Evolutionary conservation across 2,329 filamentous ascomycete species (phyloP).

Genomic region (Apiospora koreana): DNA sequence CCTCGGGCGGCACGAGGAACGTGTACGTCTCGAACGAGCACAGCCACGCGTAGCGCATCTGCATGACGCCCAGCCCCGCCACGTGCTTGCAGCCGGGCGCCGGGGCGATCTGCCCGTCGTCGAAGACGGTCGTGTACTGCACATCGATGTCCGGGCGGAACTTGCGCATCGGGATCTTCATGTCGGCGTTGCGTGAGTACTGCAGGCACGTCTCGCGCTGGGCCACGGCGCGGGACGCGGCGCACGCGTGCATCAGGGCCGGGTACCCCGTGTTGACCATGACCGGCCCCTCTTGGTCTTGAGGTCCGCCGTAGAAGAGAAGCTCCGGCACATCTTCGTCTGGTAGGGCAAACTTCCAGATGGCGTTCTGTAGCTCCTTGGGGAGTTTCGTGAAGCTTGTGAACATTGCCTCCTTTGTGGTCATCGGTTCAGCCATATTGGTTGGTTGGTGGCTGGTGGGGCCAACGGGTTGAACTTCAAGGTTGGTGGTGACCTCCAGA

Average conservation of each 20-base stretch:
- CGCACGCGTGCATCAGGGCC: constrained; percentile 22
- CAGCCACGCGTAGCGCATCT: background rate
- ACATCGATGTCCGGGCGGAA: constrained; percentile 23
- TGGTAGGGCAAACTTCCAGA: constrained; percentile 9
- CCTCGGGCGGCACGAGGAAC: background rate
- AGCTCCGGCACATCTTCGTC: constrained; percentile 8
- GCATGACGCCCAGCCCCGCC: background rate
- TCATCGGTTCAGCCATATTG: background rate
- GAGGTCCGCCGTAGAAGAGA: background rate
- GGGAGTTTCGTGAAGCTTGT: constrained; percentile 5
- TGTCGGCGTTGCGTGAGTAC: constrained; percentile 20
- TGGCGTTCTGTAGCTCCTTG: constrained; percentile 3
- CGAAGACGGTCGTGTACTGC: constrained; percentile 16
- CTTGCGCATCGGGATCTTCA: constrained; percentile 20
- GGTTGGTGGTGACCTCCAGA: background rate
- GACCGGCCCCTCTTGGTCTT: constrained; percentile 8
- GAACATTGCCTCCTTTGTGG: background rate
- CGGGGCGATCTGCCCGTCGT: background rate
- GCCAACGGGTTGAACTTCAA: background rate
- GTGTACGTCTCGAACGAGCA: constrained; percentile 6
- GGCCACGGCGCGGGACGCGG: constrained; percentile 20
- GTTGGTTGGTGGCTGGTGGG: background rate
- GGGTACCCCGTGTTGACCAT: constrained; percentile 24
- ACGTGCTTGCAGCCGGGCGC: background rate
- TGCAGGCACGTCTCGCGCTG: constrained; percentile 16